Evolutionary conservation across 1,139 yeast genomes (phyloP).

Genomic region (Yamadazyma dushanensis): DNA sequence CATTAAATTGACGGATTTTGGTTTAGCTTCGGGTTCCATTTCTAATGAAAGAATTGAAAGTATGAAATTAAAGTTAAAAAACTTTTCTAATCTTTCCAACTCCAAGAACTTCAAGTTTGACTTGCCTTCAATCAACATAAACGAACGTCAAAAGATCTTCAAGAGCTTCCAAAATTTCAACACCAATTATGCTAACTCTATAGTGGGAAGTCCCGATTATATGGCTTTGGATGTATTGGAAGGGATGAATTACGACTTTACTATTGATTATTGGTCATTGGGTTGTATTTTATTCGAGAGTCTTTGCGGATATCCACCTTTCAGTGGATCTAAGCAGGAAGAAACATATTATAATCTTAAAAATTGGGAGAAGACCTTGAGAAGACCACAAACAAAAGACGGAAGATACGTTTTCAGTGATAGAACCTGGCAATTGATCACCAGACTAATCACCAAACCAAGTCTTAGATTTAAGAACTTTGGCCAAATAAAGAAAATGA

Average conservation of each 20-base stretch:
- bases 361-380: constrained; percentile 85
- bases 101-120: constrained; percentile 55
- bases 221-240: constrained; percentile 98
- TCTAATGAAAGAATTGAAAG: constrained; percentile 92
- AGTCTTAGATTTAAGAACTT: constrained; percentile 71
- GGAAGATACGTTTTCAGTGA: constrained; percentile 93
- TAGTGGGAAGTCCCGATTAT: constrained; percentile 98
- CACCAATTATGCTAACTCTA: constrained; percentile 66
- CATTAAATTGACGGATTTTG: constrained; percentile 95
- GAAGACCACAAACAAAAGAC: constrained; percentile 89
- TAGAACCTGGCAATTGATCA: constrained; percentile 91
- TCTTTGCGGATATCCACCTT: constrained; percentile 94
- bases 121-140: constrained; percentile 73
- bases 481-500: constrained; percentile 75
- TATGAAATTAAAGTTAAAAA: constrained; percentile 82
- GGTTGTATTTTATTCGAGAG: constrained; percentile 96
- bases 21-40: constrained; percentile 94
- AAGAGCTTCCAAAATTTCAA: constrained; percentile 59
- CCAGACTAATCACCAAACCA: constrained; percentile 77
- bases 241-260: constrained; percentile 90
- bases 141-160: constrained; percentile 84
- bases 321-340: constrained; percentile 89
- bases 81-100: constrained; percentile 55
- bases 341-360: constrained; percentile 94
- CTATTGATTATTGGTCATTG: constrained; percentile 98